Conservation (phyloP, 495 filamentous ascomycete genomes). For the Daldinia vernicosa region DNA sequence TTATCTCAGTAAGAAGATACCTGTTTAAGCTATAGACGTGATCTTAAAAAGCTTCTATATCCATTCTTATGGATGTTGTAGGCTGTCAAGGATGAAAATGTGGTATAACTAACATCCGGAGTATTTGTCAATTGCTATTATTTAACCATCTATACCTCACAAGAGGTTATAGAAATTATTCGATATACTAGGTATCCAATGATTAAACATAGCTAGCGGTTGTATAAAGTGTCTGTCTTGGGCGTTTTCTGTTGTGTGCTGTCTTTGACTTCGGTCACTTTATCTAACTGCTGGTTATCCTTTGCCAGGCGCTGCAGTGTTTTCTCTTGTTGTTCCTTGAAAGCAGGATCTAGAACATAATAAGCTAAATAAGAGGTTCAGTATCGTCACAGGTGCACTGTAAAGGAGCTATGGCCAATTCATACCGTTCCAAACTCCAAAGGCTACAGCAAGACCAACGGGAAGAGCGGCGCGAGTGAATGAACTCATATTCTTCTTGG, state of each 20-base stretch:
- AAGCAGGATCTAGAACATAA: slow-evolving; percentile 53
- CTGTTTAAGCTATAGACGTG: too few species aligned
- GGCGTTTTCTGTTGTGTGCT: slow-evolving; percentile 7
- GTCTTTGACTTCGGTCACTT: slow-evolving; percentile 1
- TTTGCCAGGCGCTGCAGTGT: slow-evolving; percentile 27
- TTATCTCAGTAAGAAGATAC: too few species aligned
- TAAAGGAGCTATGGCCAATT: slow-evolving; percentile 10
- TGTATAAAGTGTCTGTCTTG: background rate
- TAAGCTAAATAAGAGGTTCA: slow-evolving; percentile 47
- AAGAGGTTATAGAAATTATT: background rate
- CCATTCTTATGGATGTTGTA: too few species aligned
- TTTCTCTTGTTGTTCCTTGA: slow-evolving; percentile 50
- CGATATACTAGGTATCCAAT: background rate
- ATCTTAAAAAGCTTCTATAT: too few species aligned
- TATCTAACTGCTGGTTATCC: slow-evolving; percentile 18
- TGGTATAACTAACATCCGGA: too few species aligned
- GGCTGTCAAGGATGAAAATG: too few species aligned
- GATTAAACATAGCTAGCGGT: slow-evolving; percentile 9
- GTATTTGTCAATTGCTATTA: background rate
- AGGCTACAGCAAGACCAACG: slow-evolving; percentile 39
- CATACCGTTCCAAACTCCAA: slow-evolving; percentile 50
- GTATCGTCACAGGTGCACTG: slow-evolving; percentile 17
- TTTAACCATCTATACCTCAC: background rate
- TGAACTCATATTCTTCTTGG: slow-evolving; percentile 34
- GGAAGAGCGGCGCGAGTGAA: slow-evolving; percentile 38